A percentile compares a stretch with the other conserved stretches of the same genome.
Conservation (phyloP, 1,284 basidiomycete species). For the Cystobasidium slooffiae region DNA sequence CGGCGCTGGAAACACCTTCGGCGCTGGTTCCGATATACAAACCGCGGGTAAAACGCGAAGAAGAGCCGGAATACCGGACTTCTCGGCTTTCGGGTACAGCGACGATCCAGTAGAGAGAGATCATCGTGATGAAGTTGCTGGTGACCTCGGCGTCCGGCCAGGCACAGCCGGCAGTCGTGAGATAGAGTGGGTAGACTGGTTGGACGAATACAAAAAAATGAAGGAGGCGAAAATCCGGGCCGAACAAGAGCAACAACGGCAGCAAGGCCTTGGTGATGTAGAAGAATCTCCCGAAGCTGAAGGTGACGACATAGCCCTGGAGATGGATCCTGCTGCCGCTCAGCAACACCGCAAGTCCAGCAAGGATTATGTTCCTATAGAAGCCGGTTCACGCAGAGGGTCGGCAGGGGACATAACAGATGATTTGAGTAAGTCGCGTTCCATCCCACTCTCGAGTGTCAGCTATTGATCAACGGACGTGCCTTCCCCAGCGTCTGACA, state of each 20-base stretch:
- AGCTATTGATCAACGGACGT: not conserved
- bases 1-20: constrained; percentile 20
- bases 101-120: not conserved
- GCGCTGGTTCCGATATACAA: constrained; percentile 17
- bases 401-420: constrained; percentile 4
- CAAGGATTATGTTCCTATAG: not conserved
- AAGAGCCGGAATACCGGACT: constrained; percentile 41
- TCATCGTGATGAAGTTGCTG: constrained; percentile 51
- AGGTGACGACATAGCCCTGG: constrained; percentile 16
- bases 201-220: constrained; percentile 64
- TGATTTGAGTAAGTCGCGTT: not conserved
- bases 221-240: constrained; percentile 63
- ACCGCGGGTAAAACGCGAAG: constrained; percentile 21
- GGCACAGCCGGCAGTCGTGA: constrained; percentile 56
- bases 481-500: not conserved
- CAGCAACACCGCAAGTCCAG: constrained; percentile 9
- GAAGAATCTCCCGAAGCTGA: constrained; percentile 27
- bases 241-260: constrained; percentile 54
- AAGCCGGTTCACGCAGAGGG: constrained; percentile 1
- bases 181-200: constrained; percentile 66
- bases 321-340: not conserved
- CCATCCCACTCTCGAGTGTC: not conserved
- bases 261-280: not conserved
- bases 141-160: constrained; percentile 49
- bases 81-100: constrained; percentile 9